Evolutionary conservation across 2,329 filamentous ascomycete genomes (phyloP).

Genomic region (Epichloe aotearoae): DNA sequence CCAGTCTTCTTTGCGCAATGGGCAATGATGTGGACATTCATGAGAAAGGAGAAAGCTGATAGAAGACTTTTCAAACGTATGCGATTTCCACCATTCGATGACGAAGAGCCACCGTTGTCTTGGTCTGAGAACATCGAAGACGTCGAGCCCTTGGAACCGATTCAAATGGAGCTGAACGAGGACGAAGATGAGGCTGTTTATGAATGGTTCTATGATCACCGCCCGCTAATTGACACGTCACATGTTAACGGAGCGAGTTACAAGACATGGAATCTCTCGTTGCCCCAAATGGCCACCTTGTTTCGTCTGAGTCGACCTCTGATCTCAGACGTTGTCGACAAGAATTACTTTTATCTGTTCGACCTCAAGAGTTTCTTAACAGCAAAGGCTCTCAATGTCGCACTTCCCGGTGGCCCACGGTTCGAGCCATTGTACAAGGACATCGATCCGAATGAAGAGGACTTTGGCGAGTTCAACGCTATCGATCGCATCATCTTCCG

Average conservation of each 20-base stretch:
- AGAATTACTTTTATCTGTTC: slow-evolving; percentile 97
- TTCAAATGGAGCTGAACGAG: slow-evolving; percentile 96
- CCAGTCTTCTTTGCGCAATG: slow-evolving; percentile 97
- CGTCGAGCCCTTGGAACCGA: slow-evolving; percentile 91
- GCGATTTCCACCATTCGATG: slow-evolving; percentile 96
- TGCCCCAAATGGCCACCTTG: slow-evolving; percentile 92
- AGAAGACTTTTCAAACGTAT: slow-evolving; percentile 94
- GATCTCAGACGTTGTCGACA: slow-evolving; percentile 81
- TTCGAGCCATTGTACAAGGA: slow-evolving; percentile 98
- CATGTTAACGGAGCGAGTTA: slow-evolving; percentile 97
- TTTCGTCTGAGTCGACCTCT: slow-evolving; percentile 86
- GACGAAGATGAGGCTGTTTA: slow-evolving; percentile 81
- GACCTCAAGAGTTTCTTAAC: slow-evolving; percentile 91
- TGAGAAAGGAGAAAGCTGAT: slow-evolving; percentile 96
- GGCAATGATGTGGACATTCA: slow-evolving; percentile 98
- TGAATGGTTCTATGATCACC: slow-evolving; percentile 96
- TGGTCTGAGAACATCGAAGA: slow-evolving; percentile 99
- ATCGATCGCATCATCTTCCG: slow-evolving; percentile 99
- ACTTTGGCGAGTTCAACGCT: slow-evolving; percentile 98
- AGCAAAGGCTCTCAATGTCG: slow-evolving; percentile 92
- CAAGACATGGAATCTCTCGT: slow-evolving; percentile 82
- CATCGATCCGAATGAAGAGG: slow-evolving; percentile 95
- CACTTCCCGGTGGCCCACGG: slow-evolving; percentile 89
- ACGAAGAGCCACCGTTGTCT: slow-evolving; percentile 91
- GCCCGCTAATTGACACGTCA: slow-evolving; percentile 76